Evolutionary conservation across 371 early-diverging fungal genomes (phyloP).

Genomic region (Syncephalis plumigaleata): DNA sequence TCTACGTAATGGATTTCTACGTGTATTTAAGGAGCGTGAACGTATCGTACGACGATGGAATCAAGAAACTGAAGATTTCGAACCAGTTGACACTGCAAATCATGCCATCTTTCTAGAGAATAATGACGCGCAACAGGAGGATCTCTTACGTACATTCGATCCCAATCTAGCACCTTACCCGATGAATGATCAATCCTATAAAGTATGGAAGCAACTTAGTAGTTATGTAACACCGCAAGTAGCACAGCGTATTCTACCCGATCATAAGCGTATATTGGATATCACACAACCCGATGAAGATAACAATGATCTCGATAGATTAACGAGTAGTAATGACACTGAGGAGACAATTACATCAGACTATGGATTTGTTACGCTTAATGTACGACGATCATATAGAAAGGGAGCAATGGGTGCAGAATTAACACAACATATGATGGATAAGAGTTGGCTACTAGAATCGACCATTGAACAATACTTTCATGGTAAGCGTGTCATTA

Average conservation of each 20-base stretch:
- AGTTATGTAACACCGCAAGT: slow-evolving; percentile 34
- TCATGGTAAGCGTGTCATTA: no score
- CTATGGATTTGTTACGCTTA: slow-evolving; percentile 35
- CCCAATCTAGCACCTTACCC: no score
- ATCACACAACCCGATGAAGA: slow-evolving; percentile 14
- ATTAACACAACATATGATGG: slow-evolving; percentile 64
- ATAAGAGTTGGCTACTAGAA: slow-evolving; percentile 72
- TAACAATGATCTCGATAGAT: slow-evolving; percentile 1
- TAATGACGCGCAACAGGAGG: no score
- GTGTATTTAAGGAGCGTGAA: slow-evolving; percentile 42
- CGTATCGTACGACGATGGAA: slow-evolving; percentile 13
- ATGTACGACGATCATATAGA: slow-evolving; percentile 69
- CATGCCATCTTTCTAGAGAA: slow-evolving; percentile 20
- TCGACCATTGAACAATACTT: neutral
- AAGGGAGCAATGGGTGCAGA: slow-evolving; percentile 45
- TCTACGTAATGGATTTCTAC: slow-evolving; percentile 56
- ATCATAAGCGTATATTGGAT: slow-evolving; percentile 24
- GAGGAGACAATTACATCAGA: neutral
- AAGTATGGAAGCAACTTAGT: slow-evolving; percentile 51
- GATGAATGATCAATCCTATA: no score
- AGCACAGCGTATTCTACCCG: slow-evolving; percentile 39
- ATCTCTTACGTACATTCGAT: slow-evolving; percentile 11
- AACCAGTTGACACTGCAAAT: slow-evolving; percentile 22
- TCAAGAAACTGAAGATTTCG: neutral
- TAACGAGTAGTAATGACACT: no score